Base-by-base conservation (phyloP, 371 early-diverging fungal species). In the Mucor lusitanicus region DNA sequence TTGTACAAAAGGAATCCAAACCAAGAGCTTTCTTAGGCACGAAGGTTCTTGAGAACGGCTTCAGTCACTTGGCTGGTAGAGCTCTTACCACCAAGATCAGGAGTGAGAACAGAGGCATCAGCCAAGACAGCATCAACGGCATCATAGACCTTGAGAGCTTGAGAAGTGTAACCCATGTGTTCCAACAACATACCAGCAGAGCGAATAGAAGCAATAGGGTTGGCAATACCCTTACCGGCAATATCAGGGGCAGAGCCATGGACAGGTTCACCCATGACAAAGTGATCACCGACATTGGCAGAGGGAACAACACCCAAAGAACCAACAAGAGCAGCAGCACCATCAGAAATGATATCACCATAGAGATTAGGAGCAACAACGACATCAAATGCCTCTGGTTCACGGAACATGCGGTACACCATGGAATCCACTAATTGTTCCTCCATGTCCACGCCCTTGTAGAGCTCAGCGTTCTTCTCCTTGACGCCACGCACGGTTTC, bases 211-310 rank as follows among this genome's bases (percentile, higher is more conserved):
- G 97, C 97, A 62, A 96, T 85, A 7, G 97, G 97, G 81, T 97
- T 97, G 39, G 97, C 95, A 74, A 94, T 95, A 67, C 93, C 93
- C 79, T 94, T 91, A 37, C 96, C 96, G 13, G 94, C 95, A 79
- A 97, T 97, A 84, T 97, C 97, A 3, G 97, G 97, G 12, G 97
- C 97, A 17, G 95, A 95, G 17, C 97, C 97, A 72, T 97, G 97
- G 13, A 97, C 94, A 8, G 98, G 98, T 73, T 97, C 98, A 61
- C 95, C 96, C 58, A 97, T 86, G 19, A 93, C 95, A 85, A 97
- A 96, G 66, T 69, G 74, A 75, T 95, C 95, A 59, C 97, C 97
- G 9, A 97, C 94, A 69, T 97, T 97, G 46, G 96, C 95, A 64
- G 94, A 91, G 40, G 97, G 96, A 33, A 98, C 96, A 37, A 98